Percentiles rank a stretch among this genome's conserved stretches.
Evolutionary conservation across 2,329 filamentous ascomycete species (phyloP).

Genomic region (Aspergillus sergii): DNA sequence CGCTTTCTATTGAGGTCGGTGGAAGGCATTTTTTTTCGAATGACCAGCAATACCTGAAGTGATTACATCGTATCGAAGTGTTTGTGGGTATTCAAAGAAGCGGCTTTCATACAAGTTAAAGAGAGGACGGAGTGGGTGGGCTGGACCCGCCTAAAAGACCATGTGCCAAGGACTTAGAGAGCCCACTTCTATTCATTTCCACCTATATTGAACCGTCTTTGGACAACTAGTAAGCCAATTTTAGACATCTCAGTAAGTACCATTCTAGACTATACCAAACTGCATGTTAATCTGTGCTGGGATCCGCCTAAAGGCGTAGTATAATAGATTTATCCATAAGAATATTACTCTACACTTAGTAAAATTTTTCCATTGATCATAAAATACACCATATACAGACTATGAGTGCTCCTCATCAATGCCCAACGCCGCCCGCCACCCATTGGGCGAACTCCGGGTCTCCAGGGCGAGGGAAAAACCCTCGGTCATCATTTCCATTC

Average conservation of each 20-base stretch:
- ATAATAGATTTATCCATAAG: not conserved
- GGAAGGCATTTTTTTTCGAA: constrained; percentile 19
- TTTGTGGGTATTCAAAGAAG: not conserved
- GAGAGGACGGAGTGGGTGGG: not conserved
- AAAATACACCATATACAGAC: constrained; percentile 3
- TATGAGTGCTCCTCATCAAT: constrained; percentile 34
- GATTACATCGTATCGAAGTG: not conserved
- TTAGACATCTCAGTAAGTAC: not conserved
- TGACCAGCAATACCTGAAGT: not conserved
- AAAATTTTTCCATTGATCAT: not conserved
- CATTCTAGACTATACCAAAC: no score
- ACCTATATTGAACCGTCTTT: not conserved
- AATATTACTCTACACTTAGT: not conserved
- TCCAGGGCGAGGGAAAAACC: constrained; percentile 66
- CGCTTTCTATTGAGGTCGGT: constrained; percentile 56
- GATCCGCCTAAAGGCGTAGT: not conserved
- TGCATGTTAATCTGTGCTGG: not conserved
- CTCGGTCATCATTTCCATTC: constrained; percentile 50
- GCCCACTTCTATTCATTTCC: not conserved
- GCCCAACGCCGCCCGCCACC: constrained; percentile 66
- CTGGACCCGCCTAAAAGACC: not conserved
- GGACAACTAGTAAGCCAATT: not conserved
- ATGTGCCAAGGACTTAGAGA: not conserved
- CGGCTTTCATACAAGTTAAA: not conserved
- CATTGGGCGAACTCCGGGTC: constrained; percentile 71